Evolutionary conservation across 1,284 basidiomycete species (phyloP), one percentile per base, ranked within the genome.

Genomic region (Fomitopsis palustris): DNA sequence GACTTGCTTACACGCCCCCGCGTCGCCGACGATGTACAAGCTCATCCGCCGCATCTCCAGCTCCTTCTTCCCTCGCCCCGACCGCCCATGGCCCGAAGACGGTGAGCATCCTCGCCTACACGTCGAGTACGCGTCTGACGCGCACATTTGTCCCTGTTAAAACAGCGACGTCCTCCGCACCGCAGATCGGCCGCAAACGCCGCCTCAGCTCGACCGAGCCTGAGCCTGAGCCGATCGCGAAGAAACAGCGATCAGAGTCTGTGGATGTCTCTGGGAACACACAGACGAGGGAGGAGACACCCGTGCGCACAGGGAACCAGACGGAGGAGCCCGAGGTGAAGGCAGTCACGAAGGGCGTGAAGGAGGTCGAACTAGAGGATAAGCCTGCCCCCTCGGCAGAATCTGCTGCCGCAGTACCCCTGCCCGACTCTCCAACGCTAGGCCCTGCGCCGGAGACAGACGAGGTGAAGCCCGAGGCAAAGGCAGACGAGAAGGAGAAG

Each of bases 81-180:
- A 90, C 72, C 78, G 86, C 59, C 85, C 86, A 49, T 90, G 87
- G 87, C 79, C 80, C 63, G 87, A 90, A 61, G 87, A 90, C 70
- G 85, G 88, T 90, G 65, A 76, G 84, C 77, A 23, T 42, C 51
- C 54, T 55, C 54, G 41, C 61, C 55, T 45, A 25, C 33, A 61
- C 57, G 58, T 64, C 37, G 53, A n/a, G 53, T 62, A 61, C 62
- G 58, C 61, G 67, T 60, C 62, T 68, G 62, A 67, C 66, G 62
- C 62, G 49, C 58, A 60, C 65, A 64, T 53, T 53, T 29, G 3
- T 56, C 39, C 38, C 55, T 27, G 14, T 7, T 3, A 33, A 25
- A 38, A 47, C 65, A 90, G 88, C 87, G 45, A 90, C 88, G 2
- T 89, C 88, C 21, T 87, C 82, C 65, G 86, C 89, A 2, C 88